Base-by-base conservation (phyloP, 1,139 yeast species). In the Blastobotrys persicus region DNA sequence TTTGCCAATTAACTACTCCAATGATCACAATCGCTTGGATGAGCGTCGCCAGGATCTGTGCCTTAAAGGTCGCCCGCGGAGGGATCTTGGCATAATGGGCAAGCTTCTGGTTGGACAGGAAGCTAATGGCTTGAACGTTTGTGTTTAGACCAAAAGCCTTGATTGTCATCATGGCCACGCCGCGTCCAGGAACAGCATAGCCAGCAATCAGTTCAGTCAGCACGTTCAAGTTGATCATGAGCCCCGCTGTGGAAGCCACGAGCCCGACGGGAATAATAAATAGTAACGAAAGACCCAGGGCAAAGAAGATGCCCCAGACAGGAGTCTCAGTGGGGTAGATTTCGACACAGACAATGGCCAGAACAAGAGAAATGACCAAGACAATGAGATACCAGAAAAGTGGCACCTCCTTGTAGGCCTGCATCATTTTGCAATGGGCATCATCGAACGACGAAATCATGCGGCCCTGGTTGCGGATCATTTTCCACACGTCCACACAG, bases 51-150 rank as follows among this genome's bases (percentile, higher is more conserved):
- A 78, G 53, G 52, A 80, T 59, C 64, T 81, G 86, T 19, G 77
- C 74, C 55, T 83, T 71, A 68, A 80, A 81, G 53, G 80, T 63
- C 0, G 85, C 77, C 52, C 80, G 68, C 37, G 86, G 86, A 3
- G 85, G 81, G 44, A 81, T 62, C 54, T 77, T 78, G n/a, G 76
- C 69, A 59, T 81, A 81, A 64, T 80, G 86, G 1, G 78, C 85
- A 69, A 74, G 61, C 61, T 81, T 81, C 64, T 78, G 78, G 60
- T 79, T 78, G 5, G 76, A 61, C 44, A 79, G 70, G 65, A 76
- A 81, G 59, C 71, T 72, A 46, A 79, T 79, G 16, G 85, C 83
- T 65, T 81, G 85, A 1, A 77, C 78, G 64, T 77, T 79, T 55
- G 80, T 78, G 61, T 79, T 80, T 59, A 74, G 76, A 38, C 85